Base-by-base conservation (phyloP, 2,329 filamentous ascomycete species). In the Paecilomyces dactylethromorphus region DNA sequence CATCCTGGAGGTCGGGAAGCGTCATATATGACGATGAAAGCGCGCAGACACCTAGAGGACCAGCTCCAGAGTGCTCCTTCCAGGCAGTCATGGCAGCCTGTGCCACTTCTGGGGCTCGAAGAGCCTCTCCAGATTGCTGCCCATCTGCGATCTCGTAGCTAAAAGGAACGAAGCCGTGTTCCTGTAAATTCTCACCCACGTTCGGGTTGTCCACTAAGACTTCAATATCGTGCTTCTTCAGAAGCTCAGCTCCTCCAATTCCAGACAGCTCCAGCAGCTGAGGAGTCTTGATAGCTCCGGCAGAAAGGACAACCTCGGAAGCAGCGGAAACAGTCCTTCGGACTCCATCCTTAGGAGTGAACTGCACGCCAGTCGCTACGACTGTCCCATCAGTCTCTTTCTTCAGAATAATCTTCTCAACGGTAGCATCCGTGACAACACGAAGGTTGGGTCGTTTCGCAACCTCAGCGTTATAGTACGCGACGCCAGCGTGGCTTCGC, bases 291-390 rank as follows among this genome's bases (percentile, higher is more conserved):
- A 80, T 66, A 1, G 78, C 67, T 26, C 81, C 81, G 29, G 75
- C 80, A 2, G 79, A 71, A 5, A 83, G 59, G 59, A 83, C 81
- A 31, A 83, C 77, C 62, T 81, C 77, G 53, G 75, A 76, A 5
- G 22, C 55, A 7, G 61, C 61, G 7, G 32, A 55, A 3, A 58
- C n/a, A 15, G 31, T 59, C 3, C 31, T 59, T 2, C 31, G 32
- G 31, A 26, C 32, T 12, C 24, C 31, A 49, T 62, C 59, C 2
- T 53, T 24, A 18, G 29, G 24, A 1, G 65, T 68, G 64, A 82
- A 80, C 15, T 72, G 74, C 12, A 80, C 80, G 7, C 78, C 78
- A 8, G 72, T 74, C 8, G 78, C 78, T 8, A 59, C 29, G 21
- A 60, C 51, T 26, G 24, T 29, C 24, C 33, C 51, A 13, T 55